Evolutionary conservation across 345 rosid species (phyloP).

Genomic region (Balakata baccata): DNA sequence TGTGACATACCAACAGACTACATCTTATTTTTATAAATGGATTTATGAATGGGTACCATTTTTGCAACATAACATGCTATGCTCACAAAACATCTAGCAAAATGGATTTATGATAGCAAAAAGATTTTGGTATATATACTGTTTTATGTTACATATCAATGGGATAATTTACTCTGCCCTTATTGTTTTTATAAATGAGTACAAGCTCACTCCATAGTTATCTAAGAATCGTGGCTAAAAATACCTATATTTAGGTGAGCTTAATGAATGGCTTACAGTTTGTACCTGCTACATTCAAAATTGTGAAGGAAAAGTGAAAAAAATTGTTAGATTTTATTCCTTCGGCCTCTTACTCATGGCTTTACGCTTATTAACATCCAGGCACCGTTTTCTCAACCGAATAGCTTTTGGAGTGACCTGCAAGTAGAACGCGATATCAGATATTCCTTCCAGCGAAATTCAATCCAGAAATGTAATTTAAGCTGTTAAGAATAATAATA

Average conservation of each 20-base stretch:
- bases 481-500: background rate
- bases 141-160: too few relatives aligned
- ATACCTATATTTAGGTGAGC: constrained; percentile 6
- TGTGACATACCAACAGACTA: too few relatives aligned
- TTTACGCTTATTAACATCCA: constrained; percentile 92
- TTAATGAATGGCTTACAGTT: background rate
- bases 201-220: constrained; percentile 5
- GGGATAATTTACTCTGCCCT: too few relatives aligned
- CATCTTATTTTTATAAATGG: too few relatives aligned
- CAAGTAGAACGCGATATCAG: constrained; percentile 8
- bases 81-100: too few relatives aligned
- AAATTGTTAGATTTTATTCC: constrained; percentile 40
- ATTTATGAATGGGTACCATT: too few relatives aligned
- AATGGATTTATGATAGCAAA: too few relatives aligned
- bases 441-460: background rate
- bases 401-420: constrained; percentile 94
- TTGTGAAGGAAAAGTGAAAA: background rate
- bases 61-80: too few relatives aligned
- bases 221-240: background rate
- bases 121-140: too few relatives aligned
- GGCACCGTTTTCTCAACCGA: constrained; percentile 73
- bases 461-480: background rate
- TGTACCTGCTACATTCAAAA: constrained; percentile 9
- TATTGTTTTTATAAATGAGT: background rate
- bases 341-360: constrained; percentile 72